Evolutionary conservation across 306 rosid genomes (phyloP).

Genomic region (Dicorynia guianensis): DNA sequence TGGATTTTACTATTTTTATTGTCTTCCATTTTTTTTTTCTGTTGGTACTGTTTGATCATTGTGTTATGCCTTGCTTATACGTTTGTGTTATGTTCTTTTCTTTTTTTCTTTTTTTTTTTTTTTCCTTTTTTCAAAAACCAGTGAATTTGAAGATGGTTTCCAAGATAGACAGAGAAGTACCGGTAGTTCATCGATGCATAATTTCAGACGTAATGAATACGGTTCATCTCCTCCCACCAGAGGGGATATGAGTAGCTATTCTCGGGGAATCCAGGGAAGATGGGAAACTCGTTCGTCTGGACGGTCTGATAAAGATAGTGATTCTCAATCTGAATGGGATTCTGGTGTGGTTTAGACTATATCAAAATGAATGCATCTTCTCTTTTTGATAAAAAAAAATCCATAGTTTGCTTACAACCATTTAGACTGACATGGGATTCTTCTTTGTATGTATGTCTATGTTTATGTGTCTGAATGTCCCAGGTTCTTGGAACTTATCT

Average conservation of each 20-base stretch:
- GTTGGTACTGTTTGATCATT: slow-evolving; percentile 16
- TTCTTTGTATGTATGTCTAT: background rate
- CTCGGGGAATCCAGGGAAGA: slow-evolving; percentile 78
- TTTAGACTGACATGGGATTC: slow-evolving; percentile 25
- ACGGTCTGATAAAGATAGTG: slow-evolving; percentile 78
- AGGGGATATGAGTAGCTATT: slow-evolving; percentile 67
- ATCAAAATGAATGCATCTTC: slow-evolving; percentile 19
- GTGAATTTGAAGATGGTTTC: slow-evolving; percentile 81
- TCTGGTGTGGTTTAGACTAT: slow-evolving; percentile 68
- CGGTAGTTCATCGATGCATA: slow-evolving; percentile 64
- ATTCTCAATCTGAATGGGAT: slow-evolving; percentile 83
- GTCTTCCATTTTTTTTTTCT: background rate
- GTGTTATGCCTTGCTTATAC: slow-evolving; percentile 40
- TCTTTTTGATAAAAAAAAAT: background rate
- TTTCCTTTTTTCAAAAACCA: slow-evolving; percentile 32
- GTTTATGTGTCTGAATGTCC: background rate
- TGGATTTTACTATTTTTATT: background rate
- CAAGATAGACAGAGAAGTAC: slow-evolving; percentile 72
- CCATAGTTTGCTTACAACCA: background rate
- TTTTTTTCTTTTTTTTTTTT: too few relatives aligned
- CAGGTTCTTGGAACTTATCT: too few relatives aligned
- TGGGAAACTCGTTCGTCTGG: slow-evolving; percentile 89
- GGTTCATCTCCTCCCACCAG: slow-evolving; percentile 89
- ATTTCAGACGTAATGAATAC: slow-evolving; percentile 70
- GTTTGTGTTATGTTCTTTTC: background rate